These are phyloP conservation scores for Pontederia paniculata DNA, from an alignment of 176 grass and related monocot species.

Conservation along the genomic window DNA sequence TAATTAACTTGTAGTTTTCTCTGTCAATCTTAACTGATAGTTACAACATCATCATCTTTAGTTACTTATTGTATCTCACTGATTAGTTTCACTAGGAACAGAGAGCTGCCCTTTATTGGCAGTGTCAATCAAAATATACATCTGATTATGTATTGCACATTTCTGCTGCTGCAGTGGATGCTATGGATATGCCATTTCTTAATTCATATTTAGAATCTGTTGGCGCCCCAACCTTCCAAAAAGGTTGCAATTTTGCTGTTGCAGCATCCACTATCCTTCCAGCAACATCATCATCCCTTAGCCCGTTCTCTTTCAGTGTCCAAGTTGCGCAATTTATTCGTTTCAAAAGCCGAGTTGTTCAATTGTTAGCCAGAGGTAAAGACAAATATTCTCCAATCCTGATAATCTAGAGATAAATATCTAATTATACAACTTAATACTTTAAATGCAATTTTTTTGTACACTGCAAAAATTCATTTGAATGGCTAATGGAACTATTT, in stretches of 20 bases:
- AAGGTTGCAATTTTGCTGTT: conserved; percentile 87
- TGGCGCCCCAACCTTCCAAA: conserved; percentile 63
- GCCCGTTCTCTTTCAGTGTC: conserved; percentile 78
- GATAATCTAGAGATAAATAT: no score
- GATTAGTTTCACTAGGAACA: neutral
- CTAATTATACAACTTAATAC: no score
- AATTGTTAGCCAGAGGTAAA: conserved; percentile 51
- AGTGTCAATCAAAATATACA: neutral
- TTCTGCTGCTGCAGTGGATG: conserved; percentile 55
- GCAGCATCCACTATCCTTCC: conserved; percentile 89
- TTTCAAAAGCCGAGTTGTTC: conserved; percentile 75
- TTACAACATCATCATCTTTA: no score
- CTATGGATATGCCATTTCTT: conserved; percentile 65
- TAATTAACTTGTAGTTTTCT: no score
- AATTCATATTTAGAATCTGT: conserved; percentile 82
- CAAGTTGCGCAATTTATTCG: conserved; percentile 84
- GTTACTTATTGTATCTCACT: no score
- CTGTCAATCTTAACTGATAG: no score
- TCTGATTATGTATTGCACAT: conserved; percentile 10
- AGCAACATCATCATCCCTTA: conserved; percentile 82
- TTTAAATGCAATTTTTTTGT: neutral
- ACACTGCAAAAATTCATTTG: conserved; percentile 2
- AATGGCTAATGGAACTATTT: conserved; percentile 1
- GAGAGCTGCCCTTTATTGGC: no score
- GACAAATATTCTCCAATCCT: neutral